Evolutionary conservation across 1,284 basidiomycete genomes (phyloP), one percentile per base, ranked within the genome.

Genomic region (Puccinia polysora): DNA sequence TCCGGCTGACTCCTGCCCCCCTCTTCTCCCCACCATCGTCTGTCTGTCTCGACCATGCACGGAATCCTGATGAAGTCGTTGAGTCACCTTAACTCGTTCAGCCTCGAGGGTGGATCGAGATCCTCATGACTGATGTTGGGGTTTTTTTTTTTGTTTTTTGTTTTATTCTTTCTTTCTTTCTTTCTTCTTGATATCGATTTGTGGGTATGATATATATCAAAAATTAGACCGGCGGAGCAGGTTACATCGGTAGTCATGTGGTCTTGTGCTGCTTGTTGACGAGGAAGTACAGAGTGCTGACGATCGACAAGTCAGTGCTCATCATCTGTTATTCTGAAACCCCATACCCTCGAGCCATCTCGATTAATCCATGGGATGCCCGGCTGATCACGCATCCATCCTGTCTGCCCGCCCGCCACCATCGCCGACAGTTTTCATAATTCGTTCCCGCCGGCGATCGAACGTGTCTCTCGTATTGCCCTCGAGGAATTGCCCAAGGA

Each of bases 181-280:
- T 25, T 20, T 25, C 40, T 28, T 20, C 0, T 36, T 69, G 43
- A 56, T 30, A 30, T 50, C 45, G 18, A 14, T 8, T 50, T 50
- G 15, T 38, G 15, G 25, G 23, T 28, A n/a, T 53, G 1, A 63
- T 45, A 3, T 47, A 23, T 23, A 23, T 63, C 5, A 50, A 28
- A 2, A 53, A 15, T 15, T 25, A 64, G 60, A 90, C 89, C 74
- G 89, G 89, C 59, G 89, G 88, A 68, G 88, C 89, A 74, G 89
- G 89, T 62, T 91, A 91, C 80, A 91, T 91, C 75, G 89, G 89
- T 78, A 93, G 91, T 52, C 94, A 97, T 81, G 88, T 96, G 78
- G 87, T 94, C 75, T 89, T 89, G 76, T 84, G 86, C 65, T 83
- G 96, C 38, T 88, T 95, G 76, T 85, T 90, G 77, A 94, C 93